Percentiles rank a stretch among this genome's conserved stretches.
Conservation (phyloP, 192 early-diverging fungal species). For the Spizellomyces sp. region DNA sequence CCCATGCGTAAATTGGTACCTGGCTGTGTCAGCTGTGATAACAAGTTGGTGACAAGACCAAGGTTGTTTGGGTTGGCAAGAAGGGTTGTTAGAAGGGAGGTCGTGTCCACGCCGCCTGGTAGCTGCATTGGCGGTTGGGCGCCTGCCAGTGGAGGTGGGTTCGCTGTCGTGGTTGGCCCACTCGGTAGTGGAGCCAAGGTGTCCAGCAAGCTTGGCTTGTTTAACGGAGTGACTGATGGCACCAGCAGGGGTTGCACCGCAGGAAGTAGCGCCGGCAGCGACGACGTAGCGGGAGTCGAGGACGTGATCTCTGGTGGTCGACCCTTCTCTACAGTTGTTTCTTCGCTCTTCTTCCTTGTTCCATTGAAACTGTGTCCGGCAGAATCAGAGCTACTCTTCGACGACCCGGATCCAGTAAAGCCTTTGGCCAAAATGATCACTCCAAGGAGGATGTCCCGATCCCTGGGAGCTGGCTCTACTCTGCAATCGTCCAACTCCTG, state of each 20-base stretch:
- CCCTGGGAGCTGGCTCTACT: conserved; percentile 22
- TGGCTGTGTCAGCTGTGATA: neutral
- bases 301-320: neutral
- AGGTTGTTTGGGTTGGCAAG: neutral
- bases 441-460: conserved; percentile 58
- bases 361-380: neutral
- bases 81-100: neutral
- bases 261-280: neutral
- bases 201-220: neutral
- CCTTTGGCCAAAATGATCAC: conserved; percentile 63
- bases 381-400: neutral
- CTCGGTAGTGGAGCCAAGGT: neutral
- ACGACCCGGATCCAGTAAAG: conserved; percentile 17
- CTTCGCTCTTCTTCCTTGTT: neutral
- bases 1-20: too few relatives aligned
- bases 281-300: neutral
- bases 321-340: neutral
- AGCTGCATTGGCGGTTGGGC: neutral
- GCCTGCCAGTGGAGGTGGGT: neutral
- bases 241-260: neutral
- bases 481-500: conserved; percentile 44
- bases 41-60: neutral
- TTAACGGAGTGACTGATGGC: neutral
- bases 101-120: neutral
- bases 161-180: neutral